Evolutionary conservation across 768 basidiomycete species (phyloP), one percentile per base, ranked within the genome.

Genomic region (Psilocybe tampanensis): DNA sequence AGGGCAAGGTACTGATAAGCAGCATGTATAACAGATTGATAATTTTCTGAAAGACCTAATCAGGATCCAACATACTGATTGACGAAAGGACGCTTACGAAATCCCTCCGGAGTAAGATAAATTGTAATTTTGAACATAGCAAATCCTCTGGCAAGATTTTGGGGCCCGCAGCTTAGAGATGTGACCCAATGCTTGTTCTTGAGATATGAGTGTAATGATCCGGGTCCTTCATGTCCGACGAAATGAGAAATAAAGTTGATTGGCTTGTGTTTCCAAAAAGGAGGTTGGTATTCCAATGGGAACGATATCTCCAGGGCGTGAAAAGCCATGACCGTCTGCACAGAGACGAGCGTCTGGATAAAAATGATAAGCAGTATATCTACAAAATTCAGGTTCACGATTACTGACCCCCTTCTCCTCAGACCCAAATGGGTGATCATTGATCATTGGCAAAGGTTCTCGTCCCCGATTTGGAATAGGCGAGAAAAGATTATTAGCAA

Each of bases 101-200:
- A 89, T 1, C 97, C 97, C 56, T 92, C 86, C 34, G 83, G 79
- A 0, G 97, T 97, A 60, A 99, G 73, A 64, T 90, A 75, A 21
- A 90, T 76, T 1, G 86, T 88, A n/a, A 91, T 71, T 69, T 92
- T 95, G 75, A 97, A 92, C 80, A 92, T 88, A 39, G 87, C 90
- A 68, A 98, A 94, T 0, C 94, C 93, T 60, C 92, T 82, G 18
- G 83, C 92, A 6, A 92, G 80, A 32, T 79, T 74, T 62, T 90
- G 88, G 2, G 83, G 79, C 1, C 90, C 93, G 43, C 86, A 79
- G 53, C 80, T 84, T 48, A 98, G 75, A 12, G 79, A 77, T 24
- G 88, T 93, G 34, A 90, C 81, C 94, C 94, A 96, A 2, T 93
- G 92, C 66, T 89, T 90, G 59, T 80, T 79, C 75, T 96, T 98